Evolutionary conservation across 1,284 basidiomycete species (phyloP).

Genomic region (Ustilago loliicola): DNA sequence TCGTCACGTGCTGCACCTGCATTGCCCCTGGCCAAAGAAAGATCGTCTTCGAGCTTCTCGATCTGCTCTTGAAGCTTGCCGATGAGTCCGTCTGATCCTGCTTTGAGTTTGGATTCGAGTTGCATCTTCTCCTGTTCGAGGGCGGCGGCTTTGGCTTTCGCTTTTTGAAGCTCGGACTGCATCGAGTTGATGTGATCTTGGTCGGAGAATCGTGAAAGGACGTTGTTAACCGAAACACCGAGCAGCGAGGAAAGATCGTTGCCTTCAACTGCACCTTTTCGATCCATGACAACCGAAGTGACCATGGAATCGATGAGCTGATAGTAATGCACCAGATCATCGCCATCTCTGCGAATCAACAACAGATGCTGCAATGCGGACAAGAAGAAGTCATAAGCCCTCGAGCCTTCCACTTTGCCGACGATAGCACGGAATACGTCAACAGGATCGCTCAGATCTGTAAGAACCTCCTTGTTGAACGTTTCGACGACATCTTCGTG

Average conservation of each 20-base stretch:
- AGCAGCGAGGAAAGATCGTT: constrained; percentile 82
- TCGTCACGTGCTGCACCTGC: constrained; percentile 74
- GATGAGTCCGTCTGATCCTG: constrained; percentile 85
- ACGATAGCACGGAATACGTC: constrained; percentile 89
- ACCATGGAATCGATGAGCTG: constrained; percentile 94
- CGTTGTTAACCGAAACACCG: constrained; percentile 88
- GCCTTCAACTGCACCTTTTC: constrained; percentile 78
- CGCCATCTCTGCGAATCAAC: constrained; percentile 87
- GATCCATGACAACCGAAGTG: constrained; percentile 90
- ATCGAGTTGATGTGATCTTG: constrained; percentile 84
- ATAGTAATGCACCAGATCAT: constrained; percentile 82
- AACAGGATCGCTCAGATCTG: constrained; percentile 83
- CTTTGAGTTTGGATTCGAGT: constrained; percentile 83
- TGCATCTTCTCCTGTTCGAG: constrained; percentile 74
- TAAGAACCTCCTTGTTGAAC: constrained; percentile 81
- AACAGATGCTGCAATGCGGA: constrained; percentile 93
- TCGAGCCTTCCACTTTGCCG: constrained; percentile 80
- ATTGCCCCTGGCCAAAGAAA: constrained; percentile 83
- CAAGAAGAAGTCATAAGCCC: constrained; percentile 87
- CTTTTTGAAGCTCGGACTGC: constrained; percentile 82
- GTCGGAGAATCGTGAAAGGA: constrained; percentile 91
- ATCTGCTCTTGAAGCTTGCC: constrained; percentile 84
- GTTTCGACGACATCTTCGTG: constrained; percentile 82
- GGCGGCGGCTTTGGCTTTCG: constrained; percentile 81
- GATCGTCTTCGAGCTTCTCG: constrained; percentile 82